Conservation (phyloP, 2,329 filamentous ascomycete genomes). For the Cytospora mali region DNA sequence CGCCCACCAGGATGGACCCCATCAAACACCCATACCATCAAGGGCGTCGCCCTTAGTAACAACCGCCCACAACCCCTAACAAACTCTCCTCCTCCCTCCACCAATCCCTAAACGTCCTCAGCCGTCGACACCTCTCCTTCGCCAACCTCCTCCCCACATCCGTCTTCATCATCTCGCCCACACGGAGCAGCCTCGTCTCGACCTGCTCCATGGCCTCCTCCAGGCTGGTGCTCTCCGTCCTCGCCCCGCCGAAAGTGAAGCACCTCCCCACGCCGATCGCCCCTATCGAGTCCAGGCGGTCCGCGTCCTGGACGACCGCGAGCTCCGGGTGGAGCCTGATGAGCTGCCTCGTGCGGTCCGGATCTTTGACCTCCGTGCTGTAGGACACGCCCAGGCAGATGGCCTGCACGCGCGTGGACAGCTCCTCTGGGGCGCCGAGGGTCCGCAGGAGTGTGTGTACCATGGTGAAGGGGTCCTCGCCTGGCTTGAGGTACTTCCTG, state of each 20-base stretch:
- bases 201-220: constrained; percentile 73
- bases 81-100: constrained; percentile 54
- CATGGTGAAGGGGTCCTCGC: constrained; percentile 58
- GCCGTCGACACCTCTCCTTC: constrained; percentile 53
- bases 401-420: constrained; percentile 69
- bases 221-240: constrained; percentile 54
- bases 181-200: constrained; percentile 69
- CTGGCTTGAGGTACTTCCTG: constrained; percentile 71
- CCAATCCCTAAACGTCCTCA: constrained; percentile 59
- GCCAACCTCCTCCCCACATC: constrained; percentile 56
- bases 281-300: constrained; percentile 88
- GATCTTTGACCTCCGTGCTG: constrained; percentile 70
- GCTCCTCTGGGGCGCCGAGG: constrained; percentile 55
- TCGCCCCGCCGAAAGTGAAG: constrained; percentile 76
- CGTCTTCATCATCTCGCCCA: constrained; percentile 69
- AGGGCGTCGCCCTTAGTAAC: constrained; percentile 2
- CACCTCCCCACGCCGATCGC: constrained; percentile 80
- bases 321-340: constrained; percentile 71
- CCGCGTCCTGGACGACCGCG: constrained; percentile 87
- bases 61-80: constrained; percentile 13
- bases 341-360: constrained; percentile 60
- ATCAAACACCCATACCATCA: not conserved
- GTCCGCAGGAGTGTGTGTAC: constrained; percentile 58
- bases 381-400: constrained; percentile 81
- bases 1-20: not conserved